Evolutionary conservation across 1,284 basidiomycete genomes (phyloP), one percentile per base, ranked within the genome.

Genomic region (Rhizoctonia solani): DNA sequence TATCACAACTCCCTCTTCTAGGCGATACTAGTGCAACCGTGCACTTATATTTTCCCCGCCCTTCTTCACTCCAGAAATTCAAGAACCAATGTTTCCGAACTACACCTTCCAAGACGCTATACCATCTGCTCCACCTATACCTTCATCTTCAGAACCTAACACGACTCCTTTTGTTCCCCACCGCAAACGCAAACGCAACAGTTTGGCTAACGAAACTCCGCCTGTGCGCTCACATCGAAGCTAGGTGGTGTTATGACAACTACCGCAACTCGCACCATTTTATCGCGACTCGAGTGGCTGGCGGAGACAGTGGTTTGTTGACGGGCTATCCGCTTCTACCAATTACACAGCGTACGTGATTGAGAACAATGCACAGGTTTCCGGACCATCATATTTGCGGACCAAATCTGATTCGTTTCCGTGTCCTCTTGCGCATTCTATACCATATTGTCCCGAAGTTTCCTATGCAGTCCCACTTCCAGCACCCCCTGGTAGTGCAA

Each of bases 11-110:
- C 1, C 89, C 89, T 0, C 75, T 88, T 0, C 78, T 93, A 0
- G 90, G 89, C 3, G 92, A 95, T 74, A 87, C 90, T 0, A 92
- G 90, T 0, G 79, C 85, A 1, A 87, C 86, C 84, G 88, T 73
- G 88, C 85, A 0, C 77, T 95, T n/a, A 73, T 94, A 13, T 92
- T 91, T 75, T 93, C 92, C 0, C 84, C 86, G 0, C 76, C 85
- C 0, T 85, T 88, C 55, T 76, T 79, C 19, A 72, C 75, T 3
- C 71, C 73, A 13, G 72, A 61, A 30, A 46, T 74, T 1, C 59
- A 71, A 0, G 74, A 79, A 55, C 89, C 89, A 0, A 77, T 77
- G 11, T 95, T 85, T 73, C 92, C 92, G 6, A 93, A 93, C 73
- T 95, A 92, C 75, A 89, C 88, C 0, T 82, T 95, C 0, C 86